These are phyloP conservation scores for Elymus sibiricus DNA, from an alignment of 176 grass and related monocot genomes.

Conservation along the genomic window DNA sequence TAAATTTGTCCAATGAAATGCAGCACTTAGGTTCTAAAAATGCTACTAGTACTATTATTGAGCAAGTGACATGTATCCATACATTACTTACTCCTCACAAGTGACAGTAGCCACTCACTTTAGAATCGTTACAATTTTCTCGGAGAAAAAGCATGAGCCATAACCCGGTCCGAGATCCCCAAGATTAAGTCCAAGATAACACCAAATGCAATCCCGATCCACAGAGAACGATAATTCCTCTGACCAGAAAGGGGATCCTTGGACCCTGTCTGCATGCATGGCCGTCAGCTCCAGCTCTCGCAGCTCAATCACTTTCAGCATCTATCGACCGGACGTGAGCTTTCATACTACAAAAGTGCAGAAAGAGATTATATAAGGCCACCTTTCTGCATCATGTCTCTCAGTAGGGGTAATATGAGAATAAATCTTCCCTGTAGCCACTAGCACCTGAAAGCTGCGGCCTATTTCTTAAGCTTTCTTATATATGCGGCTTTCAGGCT, in stretches of 20 bases:
- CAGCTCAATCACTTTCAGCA: conserved; percentile 38
- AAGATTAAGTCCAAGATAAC: not conserved
- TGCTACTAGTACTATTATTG: too few relatives aligned
- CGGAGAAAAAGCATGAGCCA: not conserved
- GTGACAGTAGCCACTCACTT: not conserved
- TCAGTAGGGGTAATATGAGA: conserved; percentile 30
- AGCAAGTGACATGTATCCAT: too few relatives aligned
- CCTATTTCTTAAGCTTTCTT: not conserved
- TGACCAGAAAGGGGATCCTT: conserved; percentile 14
- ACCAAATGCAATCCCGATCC: not conserved
- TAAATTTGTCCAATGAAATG: not conserved
- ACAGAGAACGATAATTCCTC: not conserved
- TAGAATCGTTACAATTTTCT: not conserved
- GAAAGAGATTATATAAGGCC: not conserved
- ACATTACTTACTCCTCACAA: too few relatives aligned
- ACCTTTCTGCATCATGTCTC: conserved; percentile 39
- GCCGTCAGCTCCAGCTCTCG: conserved; percentile 21
- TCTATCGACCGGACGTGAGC: conserved; percentile 24
- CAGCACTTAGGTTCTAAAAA: too few relatives aligned
- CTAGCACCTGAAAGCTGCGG: conserved; percentile 33
- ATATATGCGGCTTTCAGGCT: not conserved
- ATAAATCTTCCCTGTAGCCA: conserved; percentile 43
- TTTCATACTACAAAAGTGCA: conserved; percentile 38
- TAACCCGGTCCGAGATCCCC: not conserved
- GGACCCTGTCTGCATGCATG: conserved; percentile 3